A percentile compares a stretch with the other conserved stretches of the same genome.
Evolutionary conservation across 2,329 filamentous ascomycete genomes (phyloP).

Genomic region (Cercospora nicotianae): DNA sequence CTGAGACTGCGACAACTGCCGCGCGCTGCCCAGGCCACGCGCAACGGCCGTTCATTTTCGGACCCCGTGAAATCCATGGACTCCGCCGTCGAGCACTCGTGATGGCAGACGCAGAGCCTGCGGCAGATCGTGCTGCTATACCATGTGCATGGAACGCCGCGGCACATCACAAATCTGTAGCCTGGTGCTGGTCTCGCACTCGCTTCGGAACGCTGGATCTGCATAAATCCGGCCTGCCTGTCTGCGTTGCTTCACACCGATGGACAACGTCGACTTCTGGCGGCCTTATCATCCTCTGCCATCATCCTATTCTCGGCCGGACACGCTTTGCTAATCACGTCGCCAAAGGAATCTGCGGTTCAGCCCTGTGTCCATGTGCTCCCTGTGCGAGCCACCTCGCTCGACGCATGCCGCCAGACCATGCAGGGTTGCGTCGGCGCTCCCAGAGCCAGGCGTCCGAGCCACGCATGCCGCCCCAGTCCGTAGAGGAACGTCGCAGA

Average conservation of each 20-base stretch:
- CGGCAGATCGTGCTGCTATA: background rate
- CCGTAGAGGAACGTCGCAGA: slow-evolving; percentile 15
- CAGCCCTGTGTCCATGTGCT: slow-evolving; percentile 9
- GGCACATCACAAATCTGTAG: slow-evolving; percentile 3
- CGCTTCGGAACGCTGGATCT: background rate
- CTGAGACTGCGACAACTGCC: background rate
- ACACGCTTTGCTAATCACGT: background rate
- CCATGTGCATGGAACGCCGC: slow-evolving; percentile 14
- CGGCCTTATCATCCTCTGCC: background rate
- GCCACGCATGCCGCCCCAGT: slow-evolving; percentile 16
- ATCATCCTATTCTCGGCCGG: background rate
- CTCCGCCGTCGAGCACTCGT: background rate
- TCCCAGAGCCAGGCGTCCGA: slow-evolving; percentile 14
- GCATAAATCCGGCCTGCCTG: background rate
- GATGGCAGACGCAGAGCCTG: background rate
- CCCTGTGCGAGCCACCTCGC: slow-evolving; percentile 1
- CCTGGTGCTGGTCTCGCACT: background rate
- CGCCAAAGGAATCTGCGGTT: background rate
- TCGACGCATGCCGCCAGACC: slow-evolving; percentile 2
- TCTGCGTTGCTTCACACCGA: background rate
- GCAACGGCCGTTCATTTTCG: background rate
- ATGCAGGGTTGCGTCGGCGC: slow-evolving; percentile 12
- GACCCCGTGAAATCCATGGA: background rate
- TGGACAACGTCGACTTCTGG: background rate
- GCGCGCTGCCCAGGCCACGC: background rate